phyloP scores from a whole-genome alignment of 352 stramenopile genomes.

The Thraustochytrium striatum region DNA sequence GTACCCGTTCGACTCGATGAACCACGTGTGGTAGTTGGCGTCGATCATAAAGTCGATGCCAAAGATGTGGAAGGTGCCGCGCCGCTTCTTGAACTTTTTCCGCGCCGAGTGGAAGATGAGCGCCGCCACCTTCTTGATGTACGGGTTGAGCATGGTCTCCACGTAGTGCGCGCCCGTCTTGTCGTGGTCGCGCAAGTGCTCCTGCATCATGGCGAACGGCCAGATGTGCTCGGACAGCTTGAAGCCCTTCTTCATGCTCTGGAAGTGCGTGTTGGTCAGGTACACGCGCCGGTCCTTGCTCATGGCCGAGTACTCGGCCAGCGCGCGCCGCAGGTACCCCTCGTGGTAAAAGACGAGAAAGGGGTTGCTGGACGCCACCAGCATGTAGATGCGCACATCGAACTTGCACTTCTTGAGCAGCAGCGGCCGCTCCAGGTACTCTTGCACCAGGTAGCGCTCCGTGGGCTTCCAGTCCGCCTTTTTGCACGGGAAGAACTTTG shows the following conservation, averaged over 20 bases:
- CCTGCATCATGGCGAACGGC: constrained; percentile 48
- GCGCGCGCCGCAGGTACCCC: constrained; percentile 37
- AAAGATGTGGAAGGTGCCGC: constrained; percentile 49
- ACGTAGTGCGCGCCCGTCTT: constrained; percentile 48
- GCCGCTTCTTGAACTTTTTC: constrained; percentile 44
- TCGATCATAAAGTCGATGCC: constrained; percentile 50
- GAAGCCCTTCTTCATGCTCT: constrained; percentile 51
- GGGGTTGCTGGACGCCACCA: constrained; percentile 40
- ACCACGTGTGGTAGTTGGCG: constrained; percentile 49
- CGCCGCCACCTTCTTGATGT: constrained; percentile 49
- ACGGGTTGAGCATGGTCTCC: constrained; percentile 49
- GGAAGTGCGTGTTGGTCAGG: constrained; percentile 49
- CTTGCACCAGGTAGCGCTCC: constrained; percentile 46
- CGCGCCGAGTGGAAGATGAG: constrained; percentile 48
- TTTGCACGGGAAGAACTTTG: constrained; percentile 49
- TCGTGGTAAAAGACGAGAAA: constrained; percentile 47
- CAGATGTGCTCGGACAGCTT: constrained; percentile 50
- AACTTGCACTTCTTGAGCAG: constrained; percentile 51
- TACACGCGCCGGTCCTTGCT: constrained; percentile 46
- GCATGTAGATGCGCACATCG: constrained; percentile 48
- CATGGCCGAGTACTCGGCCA: constrained; percentile 44
- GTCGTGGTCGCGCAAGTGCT: constrained; percentile 42
- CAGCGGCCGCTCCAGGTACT: constrained; percentile 48
- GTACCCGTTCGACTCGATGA: constrained; percentile 49
- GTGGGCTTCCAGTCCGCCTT: constrained; percentile 38